Percentiles rank a stretch among this genome's conserved stretches.
Conservation (phyloP, 257 asterid genomes). For the Solanum bukasovii region DNA sequence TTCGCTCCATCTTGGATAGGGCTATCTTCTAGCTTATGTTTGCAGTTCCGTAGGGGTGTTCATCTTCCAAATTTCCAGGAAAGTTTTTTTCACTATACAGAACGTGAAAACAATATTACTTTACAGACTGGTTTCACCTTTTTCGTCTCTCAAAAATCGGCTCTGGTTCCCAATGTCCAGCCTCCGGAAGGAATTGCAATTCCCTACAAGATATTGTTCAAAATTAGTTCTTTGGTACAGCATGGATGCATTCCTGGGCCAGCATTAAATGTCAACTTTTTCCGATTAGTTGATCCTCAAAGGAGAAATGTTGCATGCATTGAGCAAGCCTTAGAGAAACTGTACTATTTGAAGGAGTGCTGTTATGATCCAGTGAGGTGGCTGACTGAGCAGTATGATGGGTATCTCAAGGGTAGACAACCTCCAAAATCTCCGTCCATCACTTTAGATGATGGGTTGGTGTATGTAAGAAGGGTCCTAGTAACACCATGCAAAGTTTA, state of each 20-base stretch:
- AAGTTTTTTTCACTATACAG: slow-evolving; percentile 41
- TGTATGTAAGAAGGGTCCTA: slow-evolving; percentile 73
- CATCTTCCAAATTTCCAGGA: slow-evolving; percentile 55
- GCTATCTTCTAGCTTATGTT: slow-evolving; percentile 73
- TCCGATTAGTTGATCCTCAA: slow-evolving; percentile 38
- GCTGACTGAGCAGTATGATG: slow-evolving; percentile 45
- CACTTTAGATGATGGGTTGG: slow-evolving; percentile 57
- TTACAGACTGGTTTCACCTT: slow-evolving; percentile 35
- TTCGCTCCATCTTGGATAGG: slow-evolving; percentile 58
- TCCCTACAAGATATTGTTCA: slow-evolving; percentile 57
- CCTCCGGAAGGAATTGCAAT: slow-evolving; percentile 35
- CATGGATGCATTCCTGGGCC: slow-evolving; percentile 81
- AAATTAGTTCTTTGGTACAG: slow-evolving; percentile 61
- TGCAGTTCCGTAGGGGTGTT: slow-evolving; percentile 42
- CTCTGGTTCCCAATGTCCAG: slow-evolving; percentile 57
- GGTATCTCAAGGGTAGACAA: slow-evolving; percentile 20
- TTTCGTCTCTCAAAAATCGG: slow-evolving; percentile 8
- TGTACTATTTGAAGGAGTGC: slow-evolving; percentile 52
- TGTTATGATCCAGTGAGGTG: slow-evolving; percentile 74
- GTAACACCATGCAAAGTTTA: slow-evolving; percentile 80
- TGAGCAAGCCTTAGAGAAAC: slow-evolving; percentile 60
- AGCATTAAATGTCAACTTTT: slow-evolving; percentile 38
- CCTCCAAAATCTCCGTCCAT: slow-evolving; percentile 56
- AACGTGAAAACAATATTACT: slow-evolving; percentile 24
- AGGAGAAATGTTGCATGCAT: slow-evolving; percentile 20